Conservation (phyloP, 2,329 filamentous ascomycete genomes). For the Penicillium sp. region DNA sequence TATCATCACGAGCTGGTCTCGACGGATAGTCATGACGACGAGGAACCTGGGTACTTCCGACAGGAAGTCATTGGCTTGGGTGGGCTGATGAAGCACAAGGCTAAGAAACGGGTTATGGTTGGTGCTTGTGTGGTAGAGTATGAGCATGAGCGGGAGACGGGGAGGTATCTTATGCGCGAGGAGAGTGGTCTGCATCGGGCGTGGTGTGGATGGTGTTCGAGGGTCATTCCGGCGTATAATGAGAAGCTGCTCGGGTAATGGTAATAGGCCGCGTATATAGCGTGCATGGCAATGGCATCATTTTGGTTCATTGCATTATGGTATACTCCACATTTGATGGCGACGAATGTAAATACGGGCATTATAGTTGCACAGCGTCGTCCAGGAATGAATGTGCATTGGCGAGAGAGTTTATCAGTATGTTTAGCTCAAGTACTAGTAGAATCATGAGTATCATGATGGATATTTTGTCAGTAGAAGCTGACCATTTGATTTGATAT, state of each 20-base stretch:
- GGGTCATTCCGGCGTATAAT: conserved; percentile 66
- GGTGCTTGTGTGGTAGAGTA: conserved; percentile 86
- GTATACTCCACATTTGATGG: neutral
- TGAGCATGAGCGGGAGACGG: conserved; percentile 74
- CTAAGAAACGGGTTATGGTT: conserved; percentile 80
- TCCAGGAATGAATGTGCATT: neutral
- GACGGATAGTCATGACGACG: conserved; percentile 42
- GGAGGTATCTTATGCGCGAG: conserved; percentile 73
- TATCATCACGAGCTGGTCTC: conserved; percentile 32
- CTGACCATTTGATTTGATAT: neutral
- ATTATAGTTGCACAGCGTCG: neutral
- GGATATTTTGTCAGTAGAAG: neutral
- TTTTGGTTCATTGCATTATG: conserved; percentile 1
- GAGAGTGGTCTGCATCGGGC: conserved; percentile 71
- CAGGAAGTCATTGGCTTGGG: conserved; percentile 94
- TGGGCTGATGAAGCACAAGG: conserved; percentile 83
- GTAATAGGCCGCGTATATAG: neutral
- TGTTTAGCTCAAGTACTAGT: neutral
- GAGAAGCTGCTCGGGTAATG: conserved; percentile 17
- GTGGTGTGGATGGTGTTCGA: conserved; percentile 92
- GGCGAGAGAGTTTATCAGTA: neutral
- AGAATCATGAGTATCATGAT: neutral
- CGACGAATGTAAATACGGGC: neutral
- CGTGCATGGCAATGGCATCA: conserved; percentile 6
- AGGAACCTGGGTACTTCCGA: conserved; percentile 73